A percentile compares a stretch with the other conserved stretches of the same genome.
Evolutionary conservation across 768 basidiomycete species (phyloP).

Genomic region (Lentinula aciculospora): DNA sequence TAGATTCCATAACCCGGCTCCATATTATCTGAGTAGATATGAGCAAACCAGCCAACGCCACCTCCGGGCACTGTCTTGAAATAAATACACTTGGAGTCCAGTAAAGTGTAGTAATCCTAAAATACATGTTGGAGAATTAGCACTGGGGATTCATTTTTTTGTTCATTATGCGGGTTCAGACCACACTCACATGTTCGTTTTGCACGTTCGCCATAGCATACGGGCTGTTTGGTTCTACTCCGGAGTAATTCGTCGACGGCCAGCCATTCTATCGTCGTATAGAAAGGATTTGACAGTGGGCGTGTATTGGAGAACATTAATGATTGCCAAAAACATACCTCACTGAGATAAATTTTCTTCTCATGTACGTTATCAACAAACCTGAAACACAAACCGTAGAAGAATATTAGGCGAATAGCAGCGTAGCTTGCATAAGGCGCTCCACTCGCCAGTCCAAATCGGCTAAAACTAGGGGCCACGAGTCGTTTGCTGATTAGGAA

Average conservation of each 20-base stretch:
- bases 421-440: too few species aligned
- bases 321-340: constrained; percentile 34
- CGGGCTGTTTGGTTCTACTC: constrained; percentile 62
- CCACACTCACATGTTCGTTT: constrained; percentile 59
- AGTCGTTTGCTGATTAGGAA: constrained; percentile 36
- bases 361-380: constrained; percentile 57
- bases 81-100: constrained; percentile 58
- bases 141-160: too few species aligned
- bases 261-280: constrained; percentile 58
- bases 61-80: constrained; percentile 56
- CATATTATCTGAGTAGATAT: constrained; percentile 66
- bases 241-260: constrained; percentile 58
- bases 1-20: constrained; percentile 35
- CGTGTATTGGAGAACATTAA: not conserved
- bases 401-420: too few species aligned
- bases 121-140: not conserved
- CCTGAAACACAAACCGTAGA: not conserved
- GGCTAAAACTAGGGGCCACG: constrained; percentile 56
- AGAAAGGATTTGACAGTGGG: not conserved
- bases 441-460: constrained; percentile 55
- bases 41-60: constrained; percentile 79
- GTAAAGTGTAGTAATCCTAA: constrained; percentile 56
- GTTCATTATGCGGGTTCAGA: too few species aligned
- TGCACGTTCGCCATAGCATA: constrained; percentile 52
- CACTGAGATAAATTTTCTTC: constrained; percentile 72